Base-by-base conservation (phyloP, 2,329 filamentous ascomycete species). In the Cercospora janseana region DNA sequence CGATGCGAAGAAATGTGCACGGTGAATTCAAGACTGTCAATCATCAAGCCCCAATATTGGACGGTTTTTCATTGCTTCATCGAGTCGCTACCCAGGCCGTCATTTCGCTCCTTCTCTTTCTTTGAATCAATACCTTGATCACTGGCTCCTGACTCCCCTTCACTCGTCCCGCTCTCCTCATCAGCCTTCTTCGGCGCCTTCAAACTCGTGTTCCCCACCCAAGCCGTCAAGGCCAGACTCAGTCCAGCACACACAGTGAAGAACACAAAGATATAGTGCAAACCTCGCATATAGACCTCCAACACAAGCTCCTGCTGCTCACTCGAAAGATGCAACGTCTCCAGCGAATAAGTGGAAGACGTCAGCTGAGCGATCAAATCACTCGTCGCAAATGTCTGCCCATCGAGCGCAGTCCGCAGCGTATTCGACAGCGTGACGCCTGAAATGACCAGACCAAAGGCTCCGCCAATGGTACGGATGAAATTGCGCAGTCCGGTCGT, bases 401-500 rank as follows among this genome's bases (percentile, higher is more conserved):
- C 23, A 16, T 23, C 26, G n/a, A 40, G 12, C 3, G 6, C 20
- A 5, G 35, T 40, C 3, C 35, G 8, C 3, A 40, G 35, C n/a
- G 43, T 32, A 27, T 61, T 69, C 7, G 57, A 43, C 10, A 78
- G 65, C 2, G 82, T 67, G 2, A 79, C 78, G 1, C 79, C 79
- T 0, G 77, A 79, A 6, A 83, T 68, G 0, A 79, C 80, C 0
- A 85, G 72, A 0, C 81, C 81, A 10, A 76, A 71, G 1, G 80
- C 72, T 18, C 80, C 81, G 7, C 82, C 81, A 3, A 80, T 68
- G 38, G 75, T 78, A 6, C 82, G 76, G 52, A 83, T 72, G 61
- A 85, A 85, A 57, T 85, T 85, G 1, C 82, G 73, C 44, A 78
- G 77, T 2, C 79, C 80, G 27, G 83, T 84, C 15, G 83, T 76